Evolutionary conservation across 495 filamentous ascomycete genomes (phyloP).

Genomic region (Pseudevernia furfuracea): DNA sequence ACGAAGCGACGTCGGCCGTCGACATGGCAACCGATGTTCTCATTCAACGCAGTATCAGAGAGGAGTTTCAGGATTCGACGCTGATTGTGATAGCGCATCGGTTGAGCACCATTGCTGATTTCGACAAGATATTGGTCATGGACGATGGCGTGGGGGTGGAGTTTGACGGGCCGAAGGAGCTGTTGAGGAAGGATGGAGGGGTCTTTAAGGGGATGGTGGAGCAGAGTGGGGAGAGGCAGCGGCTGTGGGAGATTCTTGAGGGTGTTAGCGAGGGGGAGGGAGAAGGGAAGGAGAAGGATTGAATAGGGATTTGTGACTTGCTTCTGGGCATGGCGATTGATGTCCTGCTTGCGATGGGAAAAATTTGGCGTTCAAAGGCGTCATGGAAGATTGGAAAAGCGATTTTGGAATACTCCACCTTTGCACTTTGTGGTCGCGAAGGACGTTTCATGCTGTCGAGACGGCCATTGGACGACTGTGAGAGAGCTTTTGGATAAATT

Average conservation of each 20-base stretch:
- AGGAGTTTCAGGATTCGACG: slow-evolving; percentile 70
- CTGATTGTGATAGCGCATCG: slow-evolving; percentile 85
- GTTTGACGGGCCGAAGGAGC: slow-evolving; percentile 59
- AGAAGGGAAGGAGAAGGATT: background rate
- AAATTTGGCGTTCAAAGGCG: background rate
- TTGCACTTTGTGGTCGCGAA: no score
- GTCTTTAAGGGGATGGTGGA: slow-evolving; percentile 68
- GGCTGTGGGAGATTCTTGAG: slow-evolving; percentile 48
- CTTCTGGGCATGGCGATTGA: background rate
- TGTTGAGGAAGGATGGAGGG: slow-evolving; percentile 51
- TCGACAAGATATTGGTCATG: slow-evolving; percentile 77
- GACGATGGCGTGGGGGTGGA: slow-evolving; percentile 68
- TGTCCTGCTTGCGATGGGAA: background rate
- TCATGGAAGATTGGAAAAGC: background rate
- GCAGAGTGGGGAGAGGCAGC: slow-evolving; percentile 62
- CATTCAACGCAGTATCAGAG: slow-evolving; percentile 74
- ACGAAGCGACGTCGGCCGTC: slow-evolving; percentile 84
- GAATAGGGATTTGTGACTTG: background rate
- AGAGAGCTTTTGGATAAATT: no score
- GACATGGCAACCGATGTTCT: slow-evolving; percentile 79
- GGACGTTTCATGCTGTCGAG: no score
- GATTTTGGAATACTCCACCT: background rate
- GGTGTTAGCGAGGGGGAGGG: slow-evolving; percentile 17
- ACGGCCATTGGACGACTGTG: no score
- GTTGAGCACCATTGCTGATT: slow-evolving; percentile 77